Evolutionary conservation across 2,329 filamentous ascomycete species (phyloP), one percentile per base, ranked within the genome.

Genomic region (Paraconiothyrium sp.): DNA sequence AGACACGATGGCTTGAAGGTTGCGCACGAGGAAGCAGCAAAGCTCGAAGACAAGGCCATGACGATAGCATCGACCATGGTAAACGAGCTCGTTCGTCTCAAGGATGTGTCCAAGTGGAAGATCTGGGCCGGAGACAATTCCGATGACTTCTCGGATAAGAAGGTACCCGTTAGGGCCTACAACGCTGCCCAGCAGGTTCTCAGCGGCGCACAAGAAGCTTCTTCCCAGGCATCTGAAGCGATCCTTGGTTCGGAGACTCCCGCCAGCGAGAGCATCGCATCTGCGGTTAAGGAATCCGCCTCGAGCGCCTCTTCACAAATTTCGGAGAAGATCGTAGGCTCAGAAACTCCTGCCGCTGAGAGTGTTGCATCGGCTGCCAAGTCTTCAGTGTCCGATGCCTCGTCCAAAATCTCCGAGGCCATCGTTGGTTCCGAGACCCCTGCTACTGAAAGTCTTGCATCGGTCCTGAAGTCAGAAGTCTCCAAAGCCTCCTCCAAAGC

Each of bases 21-120:
- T 58, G 91, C 92, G 20, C 89, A 91, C 71, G 84, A 88, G 35
- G 86, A 88, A 41, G 89, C 88, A 5, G 86, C 88, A 47, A 87
- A 90, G 50, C 81, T 97, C 16, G 89, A 97, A 74, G 89, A 91
- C 50, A 84, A 88, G 57, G 94, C 89, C 57, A 97, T 98, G 92
- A 84, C 84, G 20, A 83, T 92, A 62, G 93, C 95, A 4, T 89
- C 93, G 61, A 82, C 88, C 35, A 90, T 93, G 20, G 94, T 94
- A 16, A 89, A 88, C 71, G 92, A 98, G 76, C 85, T 99, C 30
- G 85, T 84, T 37, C 86, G 90, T 46, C 83, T 99, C 35, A 97
- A 95, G 84, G 89, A 94, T 66, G 91, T 95, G 60, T 92, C 91
- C 8, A 85, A 85, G 62, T 96, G 91, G 90, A 98, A 98, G 82